Evolutionary conservation across 257 asterid genomes (phyloP), one percentile per base, ranked within the genome.

Genomic region (Solanum megistacrolobum): DNA sequence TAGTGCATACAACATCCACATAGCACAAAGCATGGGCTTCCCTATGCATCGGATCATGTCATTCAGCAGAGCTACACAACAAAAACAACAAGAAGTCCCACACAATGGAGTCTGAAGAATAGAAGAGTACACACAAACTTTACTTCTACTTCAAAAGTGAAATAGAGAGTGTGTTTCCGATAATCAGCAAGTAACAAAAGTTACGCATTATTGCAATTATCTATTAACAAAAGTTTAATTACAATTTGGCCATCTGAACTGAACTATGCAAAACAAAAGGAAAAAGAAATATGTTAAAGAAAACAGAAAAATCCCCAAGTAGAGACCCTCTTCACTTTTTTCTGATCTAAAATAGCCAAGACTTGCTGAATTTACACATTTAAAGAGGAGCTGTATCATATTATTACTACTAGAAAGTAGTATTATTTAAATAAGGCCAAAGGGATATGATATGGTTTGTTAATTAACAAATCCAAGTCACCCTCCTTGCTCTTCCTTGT

Each of bases 161-260:
- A 18, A 55, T 7, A 18, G n/a, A 52, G 62, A 52, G 65, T 0
- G 10, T 52, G 71, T 9, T 62, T 62, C 2, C 5, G 12, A 58
- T 58, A 58, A n/a, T 6, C 7, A 68, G 9, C 75, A 29, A 68
- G 23, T 12, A 32, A 46, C 55, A 31, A n/a, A 73, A 72, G n/a
- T 18, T 7, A 0, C 41, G 73, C 71, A 34, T 13, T 71, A 71
- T 83, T 92, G 93, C 92, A 88, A 88, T 92, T 90, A 92, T 88
- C 66, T 91, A 92, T 90, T 43, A 91, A 92, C 93, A 93, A 86
- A 88, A 88, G 92, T 85, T 87, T 92, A 92, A 93, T 91, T 91
- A 93, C 98, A 93, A 71, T 86, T 92, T 89, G 92, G 93, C 94
- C 86, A 87, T 90, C 87, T 71, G 87, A 87, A 48, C 88, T 71